Conservation (phyloP, 306 rosid species). For the Dalbergia cochinchinensis region DNA sequence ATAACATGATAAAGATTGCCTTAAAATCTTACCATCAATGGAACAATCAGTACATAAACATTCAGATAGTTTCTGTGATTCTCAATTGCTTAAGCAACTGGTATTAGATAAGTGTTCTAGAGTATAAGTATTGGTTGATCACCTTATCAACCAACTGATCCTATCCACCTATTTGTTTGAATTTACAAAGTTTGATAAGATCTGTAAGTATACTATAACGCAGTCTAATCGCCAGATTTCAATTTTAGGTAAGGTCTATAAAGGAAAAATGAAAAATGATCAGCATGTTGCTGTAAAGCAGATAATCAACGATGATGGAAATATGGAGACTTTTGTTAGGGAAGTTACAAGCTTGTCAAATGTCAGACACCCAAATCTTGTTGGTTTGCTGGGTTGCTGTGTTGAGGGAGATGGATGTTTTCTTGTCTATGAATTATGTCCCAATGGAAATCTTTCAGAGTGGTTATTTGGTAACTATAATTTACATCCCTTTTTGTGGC, state of each 20-base stretch:
- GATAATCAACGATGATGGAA: slow-evolving; percentile 66
- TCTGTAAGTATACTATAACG: background rate
- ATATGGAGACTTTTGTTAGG: slow-evolving; percentile 61
- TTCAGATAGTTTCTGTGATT: too few species aligned
- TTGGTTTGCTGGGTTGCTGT: slow-evolving; percentile 62
- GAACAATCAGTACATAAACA: background rate
- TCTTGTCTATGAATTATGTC: slow-evolving; percentile 76
- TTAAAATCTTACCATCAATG: background rate
- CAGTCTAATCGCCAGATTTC: slow-evolving; percentile 12
- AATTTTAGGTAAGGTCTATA: slow-evolving; percentile 65
- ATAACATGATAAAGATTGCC: background rate
- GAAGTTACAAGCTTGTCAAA: slow-evolving; percentile 67
- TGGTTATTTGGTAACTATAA: slow-evolving; percentile 68
- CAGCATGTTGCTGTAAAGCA: slow-evolving; percentile 69
- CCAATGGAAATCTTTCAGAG: slow-evolving; percentile 68
- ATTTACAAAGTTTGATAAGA: too few species aligned
- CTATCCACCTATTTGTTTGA: too few species aligned
- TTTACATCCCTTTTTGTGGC: slow-evolving; percentile 10
- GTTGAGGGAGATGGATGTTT: slow-evolving; percentile 60
- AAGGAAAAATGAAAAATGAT: slow-evolving; percentile 59
- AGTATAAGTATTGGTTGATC: too few species aligned
- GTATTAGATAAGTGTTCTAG: too few species aligned
- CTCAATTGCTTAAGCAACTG: too few species aligned
- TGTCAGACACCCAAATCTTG: slow-evolving; percentile 68
- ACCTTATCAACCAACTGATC: too few species aligned